Evolutionary conservation across 1,284 basidiomycete species (phyloP).

Genomic region (Rhodotorula sp.): DNA sequence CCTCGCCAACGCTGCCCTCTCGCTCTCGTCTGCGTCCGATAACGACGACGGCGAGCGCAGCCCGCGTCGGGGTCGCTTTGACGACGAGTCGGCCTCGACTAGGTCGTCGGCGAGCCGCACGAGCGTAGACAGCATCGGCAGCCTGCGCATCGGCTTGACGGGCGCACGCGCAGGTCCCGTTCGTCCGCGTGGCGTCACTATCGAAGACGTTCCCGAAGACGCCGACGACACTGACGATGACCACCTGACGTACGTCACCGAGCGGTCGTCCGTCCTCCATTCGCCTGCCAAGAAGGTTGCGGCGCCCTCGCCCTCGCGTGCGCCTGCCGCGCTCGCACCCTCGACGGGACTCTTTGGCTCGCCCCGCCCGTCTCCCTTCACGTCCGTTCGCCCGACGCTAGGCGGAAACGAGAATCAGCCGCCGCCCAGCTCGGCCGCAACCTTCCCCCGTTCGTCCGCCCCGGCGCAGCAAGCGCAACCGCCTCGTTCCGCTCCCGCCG

Average conservation of each 20-base stretch:
- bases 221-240: constrained; percentile 7
- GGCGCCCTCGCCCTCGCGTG: neutral
- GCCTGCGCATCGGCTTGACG: constrained; percentile 26
- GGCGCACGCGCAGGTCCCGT: neutral
- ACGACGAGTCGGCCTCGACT: constrained; percentile 7
- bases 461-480: neutral
- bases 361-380: constrained; percentile 4
- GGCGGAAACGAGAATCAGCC: neutral
- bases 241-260: constrained; percentile 33
- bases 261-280: constrained; percentile 9
- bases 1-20: constrained; percentile 18
- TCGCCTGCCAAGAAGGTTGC: constrained; percentile 13
- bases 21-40: constrained; percentile 10
- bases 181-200: neutral
- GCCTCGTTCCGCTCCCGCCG: neutral
- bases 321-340: neutral
- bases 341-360: neutral
- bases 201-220: neutral
- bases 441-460: neutral
- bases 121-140: constrained; percentile 15
- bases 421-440: neutral
- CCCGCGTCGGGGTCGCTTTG: neutral
- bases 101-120: neutral
- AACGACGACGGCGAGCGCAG: neutral
- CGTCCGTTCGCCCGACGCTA: neutral